Conservation (phyloP, 371 early-diverging fungal genomes). For the Haplosporangium sp. region DNA sequence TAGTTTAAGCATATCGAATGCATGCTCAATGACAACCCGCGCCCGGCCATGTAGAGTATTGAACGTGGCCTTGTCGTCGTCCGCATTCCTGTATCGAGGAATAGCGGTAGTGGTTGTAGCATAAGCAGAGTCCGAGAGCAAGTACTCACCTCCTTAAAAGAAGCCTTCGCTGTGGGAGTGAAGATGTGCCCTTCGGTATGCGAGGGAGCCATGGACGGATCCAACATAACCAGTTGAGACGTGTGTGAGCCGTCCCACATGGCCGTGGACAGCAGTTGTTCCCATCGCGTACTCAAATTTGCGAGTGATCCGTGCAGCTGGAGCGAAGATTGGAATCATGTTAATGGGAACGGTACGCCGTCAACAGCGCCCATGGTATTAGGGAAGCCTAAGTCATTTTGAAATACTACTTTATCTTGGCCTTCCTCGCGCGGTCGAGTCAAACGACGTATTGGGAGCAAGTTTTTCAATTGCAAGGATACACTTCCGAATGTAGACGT, state of each 20-base stretch:
- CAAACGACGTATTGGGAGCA: too few species aligned
- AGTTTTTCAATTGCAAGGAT: too few species aligned
- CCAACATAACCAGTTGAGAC: constrained; percentile 5
- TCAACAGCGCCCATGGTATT: constrained; percentile 4
- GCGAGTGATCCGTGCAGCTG: neutral
- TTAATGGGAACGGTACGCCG: constrained; percentile 2
- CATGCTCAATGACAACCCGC: constrained; percentile 23
- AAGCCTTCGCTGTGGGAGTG: neutral
- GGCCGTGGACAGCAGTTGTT: constrained; percentile 4
- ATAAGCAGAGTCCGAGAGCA: constrained; percentile 6
- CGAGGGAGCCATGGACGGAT: constrained; percentile 6
- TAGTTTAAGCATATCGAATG: constrained; percentile 21
- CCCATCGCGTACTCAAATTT: constrained; percentile 6
- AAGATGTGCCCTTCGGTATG: constrained; percentile 1
- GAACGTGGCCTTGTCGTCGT: constrained; percentile 1
- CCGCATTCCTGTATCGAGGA: constrained; percentile 7
- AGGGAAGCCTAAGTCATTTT: constrained; percentile 1
- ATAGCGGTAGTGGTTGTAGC: neutral
- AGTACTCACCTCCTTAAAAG: constrained; percentile 12
- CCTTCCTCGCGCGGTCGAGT: too few species aligned
- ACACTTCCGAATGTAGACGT: too few species aligned
- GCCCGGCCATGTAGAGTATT: constrained; percentile 6
- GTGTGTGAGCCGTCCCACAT: neutral
- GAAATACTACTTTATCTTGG: too few species aligned
- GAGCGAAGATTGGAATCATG: neutral